These are phyloP conservation scores for Yarrowia deformans DNA, from an alignment of 805 yeast species.

Conservation along the genomic window DNA sequence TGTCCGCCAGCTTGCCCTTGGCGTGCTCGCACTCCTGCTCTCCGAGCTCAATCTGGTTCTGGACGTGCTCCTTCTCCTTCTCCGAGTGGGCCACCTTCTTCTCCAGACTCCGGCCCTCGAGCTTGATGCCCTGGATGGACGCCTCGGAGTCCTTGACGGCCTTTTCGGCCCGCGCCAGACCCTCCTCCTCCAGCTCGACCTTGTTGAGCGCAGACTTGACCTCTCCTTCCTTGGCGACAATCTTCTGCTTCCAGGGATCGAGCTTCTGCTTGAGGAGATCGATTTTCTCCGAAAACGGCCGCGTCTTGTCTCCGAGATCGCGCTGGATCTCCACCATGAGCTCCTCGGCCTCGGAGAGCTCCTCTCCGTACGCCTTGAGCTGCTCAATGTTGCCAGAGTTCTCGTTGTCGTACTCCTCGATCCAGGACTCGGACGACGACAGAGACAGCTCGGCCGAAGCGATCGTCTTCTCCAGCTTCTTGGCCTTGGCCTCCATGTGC, in stretches of 20 bases:
- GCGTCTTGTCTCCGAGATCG: constrained; percentile 76
- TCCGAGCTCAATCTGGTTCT: constrained; percentile 65
- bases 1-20: constrained; percentile 56
- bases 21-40: constrained; percentile 63
- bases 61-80: constrained; percentile 58
- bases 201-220: constrained; percentile 70
- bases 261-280: constrained; percentile 66
- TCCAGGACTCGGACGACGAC: constrained; percentile 56
- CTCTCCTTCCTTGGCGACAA: constrained; percentile 68
- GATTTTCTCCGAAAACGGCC: constrained; percentile 68
- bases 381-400: constrained; percentile 57
- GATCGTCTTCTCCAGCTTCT: constrained; percentile 64
- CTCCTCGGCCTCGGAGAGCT: constrained; percentile 61
- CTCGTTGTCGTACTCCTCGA: constrained; percentile 57
- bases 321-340: constrained; percentile 68
- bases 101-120: constrained; percentile 60
- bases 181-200: constrained; percentile 63
- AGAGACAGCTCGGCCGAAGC: constrained; percentile 57
- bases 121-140: constrained; percentile 56
- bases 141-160: constrained; percentile 57
- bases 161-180: constrained; percentile 54
- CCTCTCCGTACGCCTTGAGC: constrained; percentile 54
- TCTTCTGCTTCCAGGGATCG: constrained; percentile 82
- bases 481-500: constrained; percentile 64
- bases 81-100: constrained; percentile 56